Evolutionary conservation across 116 monocot genomes (phyloP).

Genomic region (Thalassia testudinum): DNA sequence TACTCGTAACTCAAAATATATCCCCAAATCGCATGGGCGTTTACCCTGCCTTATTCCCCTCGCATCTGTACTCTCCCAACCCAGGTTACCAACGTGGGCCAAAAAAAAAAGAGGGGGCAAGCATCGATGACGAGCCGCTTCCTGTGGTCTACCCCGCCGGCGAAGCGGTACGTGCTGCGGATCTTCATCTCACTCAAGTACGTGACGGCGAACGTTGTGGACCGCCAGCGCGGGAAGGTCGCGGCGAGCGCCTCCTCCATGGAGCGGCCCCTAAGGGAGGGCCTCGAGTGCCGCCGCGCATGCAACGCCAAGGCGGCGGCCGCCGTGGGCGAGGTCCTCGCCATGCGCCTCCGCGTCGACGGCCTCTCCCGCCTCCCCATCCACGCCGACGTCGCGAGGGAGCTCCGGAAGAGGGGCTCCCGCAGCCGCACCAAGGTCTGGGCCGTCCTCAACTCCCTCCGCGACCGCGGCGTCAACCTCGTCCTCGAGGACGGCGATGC

Average conservation of each 20-base stretch:
- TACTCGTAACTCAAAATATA: no score
- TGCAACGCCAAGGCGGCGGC: slow-evolving; percentile 77
- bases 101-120: neutral
- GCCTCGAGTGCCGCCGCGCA: slow-evolving; percentile 39
- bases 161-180: slow-evolving; percentile 75
- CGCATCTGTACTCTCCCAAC: neutral
- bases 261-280: slow-evolving; percentile 58
- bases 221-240: slow-evolving; percentile 46
- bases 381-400: slow-evolving; percentile 53
- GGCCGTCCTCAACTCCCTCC: slow-evolving; percentile 45
- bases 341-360: slow-evolving; percentile 75
- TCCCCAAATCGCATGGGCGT: neutral
- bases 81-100: neutral
- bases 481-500: slow-evolving; percentile 28
- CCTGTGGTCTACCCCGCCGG: slow-evolving; percentile 7
- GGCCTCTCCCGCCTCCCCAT: slow-evolving; percentile 49
- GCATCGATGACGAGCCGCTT: slow-evolving; percentile 5
- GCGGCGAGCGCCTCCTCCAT: slow-evolving; percentile 59
- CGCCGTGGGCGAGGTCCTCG: slow-evolving; percentile 64
- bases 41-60: neutral
- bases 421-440: slow-evolving; percentile 61
- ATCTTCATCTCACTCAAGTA: slow-evolving; percentile 95
- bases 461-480: slow-evolving; percentile 43
- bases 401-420: slow-evolving; percentile 76
- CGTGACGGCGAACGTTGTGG: slow-evolving; percentile 86